Evolutionary conservation across 2,329 filamentous ascomycete genomes (phyloP).

Genomic region (Metarhizium rileyi): DNA sequence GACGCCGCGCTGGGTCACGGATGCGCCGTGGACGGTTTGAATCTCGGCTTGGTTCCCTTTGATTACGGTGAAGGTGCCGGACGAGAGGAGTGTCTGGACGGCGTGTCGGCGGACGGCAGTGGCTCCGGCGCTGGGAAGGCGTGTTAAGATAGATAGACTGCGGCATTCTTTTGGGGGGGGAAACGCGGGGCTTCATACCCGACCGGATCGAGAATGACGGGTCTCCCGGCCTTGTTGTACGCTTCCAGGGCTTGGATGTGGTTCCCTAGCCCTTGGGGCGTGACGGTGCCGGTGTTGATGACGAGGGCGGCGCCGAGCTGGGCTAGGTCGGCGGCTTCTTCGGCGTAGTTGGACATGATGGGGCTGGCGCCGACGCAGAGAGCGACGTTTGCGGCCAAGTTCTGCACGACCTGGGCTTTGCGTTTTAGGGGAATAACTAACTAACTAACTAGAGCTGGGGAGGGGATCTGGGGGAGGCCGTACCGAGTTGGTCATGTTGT

Average conservation of each 20-base stretch:
- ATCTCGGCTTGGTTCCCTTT: constrained; percentile 95
- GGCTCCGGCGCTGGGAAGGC: constrained; percentile 54
- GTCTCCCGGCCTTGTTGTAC: constrained; percentile 69
- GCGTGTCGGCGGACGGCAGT: constrained; percentile 64
- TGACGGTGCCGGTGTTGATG: constrained; percentile 91
- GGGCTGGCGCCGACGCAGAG: constrained; percentile 77
- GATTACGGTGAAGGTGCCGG: constrained; percentile 75
- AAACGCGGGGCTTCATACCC: constrained; percentile 39
- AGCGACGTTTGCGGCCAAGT: constrained; percentile 87
- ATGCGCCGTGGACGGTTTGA: constrained; percentile 54
- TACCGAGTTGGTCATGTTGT: constrained; percentile 94
- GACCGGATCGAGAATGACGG: constrained; percentile 81
- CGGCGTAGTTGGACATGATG: constrained; percentile 85
- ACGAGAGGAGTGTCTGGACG: constrained; percentile 58
- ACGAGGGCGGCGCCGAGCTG: constrained; percentile 69
- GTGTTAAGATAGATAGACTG: neutral
- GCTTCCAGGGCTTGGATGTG: constrained; percentile 66
- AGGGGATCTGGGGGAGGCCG: too few species aligned
- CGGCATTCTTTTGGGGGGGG: neutral
- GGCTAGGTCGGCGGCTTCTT: constrained; percentile 74
- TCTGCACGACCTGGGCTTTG: constrained; percentile 83
- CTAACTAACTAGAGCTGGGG: too few species aligned
- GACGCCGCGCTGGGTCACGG: constrained; percentile 62
- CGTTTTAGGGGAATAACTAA: too few species aligned
- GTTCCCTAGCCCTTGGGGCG: constrained; percentile 60